Percentiles rank a stretch among this genome's conserved stretches.
Evolutionary conservation across 2,329 filamentous ascomycete species (phyloP).

Genomic region (Fusarium subtropicale): DNA sequence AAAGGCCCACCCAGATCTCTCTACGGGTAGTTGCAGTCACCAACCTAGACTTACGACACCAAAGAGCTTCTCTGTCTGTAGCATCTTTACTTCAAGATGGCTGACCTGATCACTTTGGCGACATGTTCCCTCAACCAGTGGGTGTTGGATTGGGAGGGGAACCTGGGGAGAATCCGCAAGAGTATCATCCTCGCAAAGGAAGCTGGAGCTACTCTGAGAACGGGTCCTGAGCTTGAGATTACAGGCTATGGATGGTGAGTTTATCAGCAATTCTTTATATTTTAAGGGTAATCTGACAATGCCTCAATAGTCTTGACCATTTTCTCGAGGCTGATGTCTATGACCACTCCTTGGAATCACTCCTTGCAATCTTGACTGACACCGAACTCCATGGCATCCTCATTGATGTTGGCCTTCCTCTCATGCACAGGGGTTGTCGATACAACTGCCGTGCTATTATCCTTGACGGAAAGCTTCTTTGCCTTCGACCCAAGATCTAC

Average conservation of each 20-base stretch:
- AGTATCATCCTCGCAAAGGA: conserved; percentile 70
- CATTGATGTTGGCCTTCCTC: conserved; percentile 54
- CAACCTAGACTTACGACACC: background rate
- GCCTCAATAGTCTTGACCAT: conserved; percentile 67
- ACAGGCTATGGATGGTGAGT: conserved; percentile 46
- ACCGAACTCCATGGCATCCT: conserved; percentile 53
- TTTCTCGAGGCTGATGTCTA: conserved; percentile 63
- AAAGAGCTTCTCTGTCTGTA: background rate
- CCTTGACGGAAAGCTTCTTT: conserved; percentile 72
- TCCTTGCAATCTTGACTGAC: conserved; percentile 50
- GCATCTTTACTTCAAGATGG: conserved; percentile 29
- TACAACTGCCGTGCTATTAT: conserved; percentile 55
- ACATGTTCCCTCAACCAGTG: conserved; percentile 55
- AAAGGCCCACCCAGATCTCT: conserved; percentile 16
- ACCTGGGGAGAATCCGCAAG: conserved; percentile 71
- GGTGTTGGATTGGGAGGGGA: conserved; percentile 60
- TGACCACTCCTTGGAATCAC: conserved; percentile 50
- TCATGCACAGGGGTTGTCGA: conserved; percentile 53
- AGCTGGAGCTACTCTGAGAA: conserved; percentile 70
- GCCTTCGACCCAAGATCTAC: conserved; percentile 77
- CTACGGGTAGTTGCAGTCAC: background rate
- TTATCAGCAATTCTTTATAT: background rate
- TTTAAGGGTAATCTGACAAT: background rate
- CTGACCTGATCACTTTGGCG: conserved; percentile 45
- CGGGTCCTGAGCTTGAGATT: conserved; percentile 66